A percentile compares a stretch with the other conserved stretches of the same genome.
These are phyloP conservation scores for Botrytis aclada DNA, from an alignment of 2,329 filamentous ascomycete genomes.

Conservation along the genomic window DNA sequence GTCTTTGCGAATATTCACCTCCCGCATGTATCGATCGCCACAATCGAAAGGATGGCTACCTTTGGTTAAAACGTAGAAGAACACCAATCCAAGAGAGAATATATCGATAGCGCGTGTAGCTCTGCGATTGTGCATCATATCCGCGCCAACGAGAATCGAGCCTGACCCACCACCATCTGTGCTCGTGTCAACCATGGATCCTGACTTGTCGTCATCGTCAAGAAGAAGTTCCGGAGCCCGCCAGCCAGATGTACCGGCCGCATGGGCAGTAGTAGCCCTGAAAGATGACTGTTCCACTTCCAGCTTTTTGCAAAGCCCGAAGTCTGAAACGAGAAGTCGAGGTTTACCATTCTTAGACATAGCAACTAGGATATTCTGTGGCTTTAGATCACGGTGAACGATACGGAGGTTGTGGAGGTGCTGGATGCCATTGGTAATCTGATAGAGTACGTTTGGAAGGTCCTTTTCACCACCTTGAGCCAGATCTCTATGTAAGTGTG, in stretches of 20 bases:
- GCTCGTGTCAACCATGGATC: slow-evolving; percentile 47
- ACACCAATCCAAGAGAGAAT: slow-evolving; percentile 95
- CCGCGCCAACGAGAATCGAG: slow-evolving; percentile 54
- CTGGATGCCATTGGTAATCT: slow-evolving; percentile 84
- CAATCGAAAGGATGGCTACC: slow-evolving; percentile 92
- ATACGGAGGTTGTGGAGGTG: slow-evolving; percentile 91
- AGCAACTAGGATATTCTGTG: slow-evolving; percentile 90
- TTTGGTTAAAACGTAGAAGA: slow-evolving; percentile 96
- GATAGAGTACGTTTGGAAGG: slow-evolving; percentile 75
- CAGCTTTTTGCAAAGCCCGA: slow-evolving; percentile 95
- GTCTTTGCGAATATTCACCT: slow-evolving; percentile 95
- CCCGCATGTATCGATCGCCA: slow-evolving; percentile 89
- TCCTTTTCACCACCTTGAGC: slow-evolving; percentile 72
- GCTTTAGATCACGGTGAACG: slow-evolving; percentile 95
- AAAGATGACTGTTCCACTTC: slow-evolving; percentile 94
- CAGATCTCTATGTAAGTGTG: slow-evolving; percentile 62
- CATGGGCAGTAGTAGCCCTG: slow-evolving; percentile 88
- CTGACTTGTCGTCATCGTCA: slow-evolving; percentile 64
- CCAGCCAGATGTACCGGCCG: slow-evolving; percentile 92
- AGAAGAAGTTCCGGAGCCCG: slow-evolving; percentile 90
- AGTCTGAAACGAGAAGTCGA: slow-evolving; percentile 93
- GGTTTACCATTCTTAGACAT: slow-evolving; percentile 67
- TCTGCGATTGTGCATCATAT: slow-evolving; percentile 64
- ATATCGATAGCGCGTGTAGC: slow-evolving; percentile 97
- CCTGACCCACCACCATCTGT: slow-evolving; percentile 62